These are phyloP conservation scores for Sporothrix pallida DNA, from an alignment of 2,329 filamentous ascomycete genomes.

Conservation along the genomic window DNA sequence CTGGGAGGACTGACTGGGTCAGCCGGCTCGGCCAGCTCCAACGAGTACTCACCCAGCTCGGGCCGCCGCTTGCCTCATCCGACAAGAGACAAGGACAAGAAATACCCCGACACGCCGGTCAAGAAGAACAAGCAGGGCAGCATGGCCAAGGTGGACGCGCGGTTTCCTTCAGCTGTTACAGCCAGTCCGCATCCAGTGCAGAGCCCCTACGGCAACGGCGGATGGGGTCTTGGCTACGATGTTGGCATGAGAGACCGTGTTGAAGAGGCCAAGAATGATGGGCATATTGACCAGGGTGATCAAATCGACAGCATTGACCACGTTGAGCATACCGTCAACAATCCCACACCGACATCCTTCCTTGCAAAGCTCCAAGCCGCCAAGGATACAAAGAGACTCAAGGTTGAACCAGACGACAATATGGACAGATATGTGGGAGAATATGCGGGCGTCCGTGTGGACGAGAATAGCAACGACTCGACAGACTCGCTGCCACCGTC, in stretches of 20 bases:
- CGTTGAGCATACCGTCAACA: neutral
- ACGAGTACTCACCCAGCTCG: neutral
- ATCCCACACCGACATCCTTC: neutral
- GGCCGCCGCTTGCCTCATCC: conserved; percentile 12
- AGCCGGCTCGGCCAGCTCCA: neutral
- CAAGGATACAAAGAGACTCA: neutral
- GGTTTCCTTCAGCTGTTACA: no score
- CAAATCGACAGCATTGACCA: no score
- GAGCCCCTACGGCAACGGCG: neutral
- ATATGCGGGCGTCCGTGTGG: no score
- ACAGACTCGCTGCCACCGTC: no score
- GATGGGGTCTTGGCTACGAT: neutral
- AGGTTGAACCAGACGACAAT: neutral
- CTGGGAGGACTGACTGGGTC: neutral
- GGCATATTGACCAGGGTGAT: no score
- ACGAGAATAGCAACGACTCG: no score
- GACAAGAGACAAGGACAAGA: neutral
- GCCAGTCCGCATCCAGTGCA: neutral
- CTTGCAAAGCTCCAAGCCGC: neutral
- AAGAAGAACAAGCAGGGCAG: neutral
- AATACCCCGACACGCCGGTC: conserved; percentile 1
- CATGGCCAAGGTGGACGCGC: neutral
- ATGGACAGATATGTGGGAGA: no score
- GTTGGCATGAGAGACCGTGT: neutral
- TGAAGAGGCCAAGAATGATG: no score